Evolutionary conservation across 2,329 filamentous ascomycete species (phyloP).

Genomic region (Claviceps paspali): DNA sequence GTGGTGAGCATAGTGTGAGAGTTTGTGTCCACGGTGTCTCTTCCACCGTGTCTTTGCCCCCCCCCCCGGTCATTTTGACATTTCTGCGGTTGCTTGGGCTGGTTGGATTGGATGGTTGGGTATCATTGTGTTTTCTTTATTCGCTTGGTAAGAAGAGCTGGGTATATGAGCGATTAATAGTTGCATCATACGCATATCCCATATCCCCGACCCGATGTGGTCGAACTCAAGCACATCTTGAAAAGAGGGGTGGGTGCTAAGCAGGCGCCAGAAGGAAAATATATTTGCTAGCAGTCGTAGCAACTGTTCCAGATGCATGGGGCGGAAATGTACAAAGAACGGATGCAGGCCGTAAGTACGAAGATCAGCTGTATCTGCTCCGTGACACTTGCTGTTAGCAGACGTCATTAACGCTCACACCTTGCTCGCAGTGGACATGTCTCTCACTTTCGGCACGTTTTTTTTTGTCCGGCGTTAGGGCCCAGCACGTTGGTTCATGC

Average conservation of each 20-base stretch:
- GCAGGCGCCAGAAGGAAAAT: no score
- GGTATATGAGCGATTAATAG: not conserved
- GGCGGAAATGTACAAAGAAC: no score
- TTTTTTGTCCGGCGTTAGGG: constrained; percentile 5
- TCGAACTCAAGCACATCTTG: no score
- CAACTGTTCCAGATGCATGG: not conserved
- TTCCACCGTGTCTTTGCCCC: no score
- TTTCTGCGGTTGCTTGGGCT: not conserved
- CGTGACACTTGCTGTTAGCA: not conserved
- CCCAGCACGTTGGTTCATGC: constrained; percentile 5
- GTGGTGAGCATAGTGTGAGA: no score
- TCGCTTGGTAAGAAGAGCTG: not conserved
- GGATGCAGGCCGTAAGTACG: no score
- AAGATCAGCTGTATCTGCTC: no score
- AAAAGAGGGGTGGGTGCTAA: no score
- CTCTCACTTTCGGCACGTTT: constrained; percentile 4
- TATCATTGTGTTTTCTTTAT: no score
- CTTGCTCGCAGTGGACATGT: constrained; percentile 1
- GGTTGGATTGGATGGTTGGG: not conserved
- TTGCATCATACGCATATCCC: no score
- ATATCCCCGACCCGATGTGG: no score
- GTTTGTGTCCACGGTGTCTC: no score
- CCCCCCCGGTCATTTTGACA: not conserved
- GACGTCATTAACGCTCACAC: not conserved
- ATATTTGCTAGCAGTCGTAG: not conserved